Percentiles rank a stretch among this genome's conserved stretches.
These are phyloP conservation scores for Castanea sativa DNA, from an alignment of 306 rosid species.

Conservation along the genomic window DNA sequence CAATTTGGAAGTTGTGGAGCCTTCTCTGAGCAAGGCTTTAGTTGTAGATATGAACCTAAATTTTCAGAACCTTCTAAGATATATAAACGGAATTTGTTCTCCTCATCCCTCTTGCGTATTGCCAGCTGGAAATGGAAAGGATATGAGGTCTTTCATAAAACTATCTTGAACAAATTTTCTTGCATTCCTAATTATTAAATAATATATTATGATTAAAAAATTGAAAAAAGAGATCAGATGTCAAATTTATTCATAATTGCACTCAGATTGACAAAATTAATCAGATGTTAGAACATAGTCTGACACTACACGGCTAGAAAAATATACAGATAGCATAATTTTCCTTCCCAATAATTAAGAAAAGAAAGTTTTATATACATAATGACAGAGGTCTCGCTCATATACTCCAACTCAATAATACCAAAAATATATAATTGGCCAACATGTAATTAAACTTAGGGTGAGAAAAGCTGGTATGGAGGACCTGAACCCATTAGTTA, in stretches of 20 bases:
- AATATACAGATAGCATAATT: background rate
- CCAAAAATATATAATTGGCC: background rate
- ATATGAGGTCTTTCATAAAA: slow-evolving; percentile 29
- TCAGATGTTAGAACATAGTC: background rate
- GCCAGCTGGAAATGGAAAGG: slow-evolving; percentile 56
- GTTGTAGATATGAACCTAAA: slow-evolving; percentile 64
- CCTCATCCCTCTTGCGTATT: slow-evolving; percentile 71
- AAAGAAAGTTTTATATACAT: background rate
- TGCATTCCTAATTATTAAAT: background rate
- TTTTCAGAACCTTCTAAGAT: slow-evolving; percentile 69
- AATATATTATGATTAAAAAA: background rate
- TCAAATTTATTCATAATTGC: background rate
- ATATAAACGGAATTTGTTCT: slow-evolving; percentile 56
- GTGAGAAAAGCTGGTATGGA: background rate
- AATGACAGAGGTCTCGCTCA: background rate
- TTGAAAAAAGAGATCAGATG: background rate
- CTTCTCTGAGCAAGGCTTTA: slow-evolving; percentile 59
- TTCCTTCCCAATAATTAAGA: background rate
- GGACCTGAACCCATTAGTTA: background rate
- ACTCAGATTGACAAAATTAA: background rate
- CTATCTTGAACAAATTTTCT: background rate
- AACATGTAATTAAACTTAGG: background rate
- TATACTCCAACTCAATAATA: background rate
- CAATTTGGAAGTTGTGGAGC: slow-evolving; percentile 66
- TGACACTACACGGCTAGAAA: background rate